Evolutionary conservation across 2,329 filamentous ascomycete species (phyloP), one percentile per base, ranked within the genome.

Genomic region (Microdochium bolleyi): DNA sequence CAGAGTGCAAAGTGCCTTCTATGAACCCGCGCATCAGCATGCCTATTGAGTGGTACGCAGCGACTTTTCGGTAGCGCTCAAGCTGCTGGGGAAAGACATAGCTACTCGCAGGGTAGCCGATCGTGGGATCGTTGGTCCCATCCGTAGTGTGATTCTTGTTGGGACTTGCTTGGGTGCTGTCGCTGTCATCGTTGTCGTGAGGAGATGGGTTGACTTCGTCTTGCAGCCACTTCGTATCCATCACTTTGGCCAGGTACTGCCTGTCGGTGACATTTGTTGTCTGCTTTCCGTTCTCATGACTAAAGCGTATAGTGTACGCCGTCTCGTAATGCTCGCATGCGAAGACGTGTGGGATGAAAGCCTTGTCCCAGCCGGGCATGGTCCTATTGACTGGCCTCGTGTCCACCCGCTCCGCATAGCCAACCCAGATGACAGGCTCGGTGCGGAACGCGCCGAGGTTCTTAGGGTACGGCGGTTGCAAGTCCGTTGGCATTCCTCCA

Each of bases 341-440:
- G 24, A 70, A 61, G 0, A 72, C 61, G 50, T 65, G 66, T 3
- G 69, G 68, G 2, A 68, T 58, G 32, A 69, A 68, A 1, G 64
- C 59, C 2, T 61, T 58, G 25, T 64, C 53, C 65, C 65, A 71
- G 4, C 53, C 60, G 2, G 64, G 54, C 11, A 58, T 57, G 16
- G 54, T 61, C 0, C 49, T 53, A 14, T 62, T 62, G 19, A 48
- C 52, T 2, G 63, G 64, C 7, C 57, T 51, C 0, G 56, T 56
- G 7, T 62, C 48, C 2, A 53, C 64, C 21, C 59, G 53, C 5
- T 60, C 57, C 1, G 62, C 57, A 50, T 70, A 67, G 7, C 69
- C 70, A 24, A 73, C 58, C 67, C 69, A 73, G 11, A 73, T 52
- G n/a, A 69, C 57, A 0, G 71, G 70, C 52, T 73, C 70, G 1